Evolutionary conservation across 1,139 yeast genomes (phyloP).

Genomic region (Diutina catenulata): DNA sequence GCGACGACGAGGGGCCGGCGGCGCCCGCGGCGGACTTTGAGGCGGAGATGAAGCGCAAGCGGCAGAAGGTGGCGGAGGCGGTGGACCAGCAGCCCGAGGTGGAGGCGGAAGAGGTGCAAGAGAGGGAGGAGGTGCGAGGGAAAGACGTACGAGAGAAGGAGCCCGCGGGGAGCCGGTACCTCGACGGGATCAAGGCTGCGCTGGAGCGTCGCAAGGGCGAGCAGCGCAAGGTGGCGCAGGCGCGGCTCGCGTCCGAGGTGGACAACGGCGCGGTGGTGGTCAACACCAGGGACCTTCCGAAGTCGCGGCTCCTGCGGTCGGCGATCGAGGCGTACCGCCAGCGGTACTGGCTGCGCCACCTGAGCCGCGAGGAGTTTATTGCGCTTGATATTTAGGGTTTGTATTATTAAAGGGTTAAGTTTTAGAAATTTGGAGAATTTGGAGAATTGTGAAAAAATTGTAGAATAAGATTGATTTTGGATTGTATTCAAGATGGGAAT

Average conservation of each 20-base stretch:
- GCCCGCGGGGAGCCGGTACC: slow-evolving; percentile 6
- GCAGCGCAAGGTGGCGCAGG: slow-evolving; percentile 6
- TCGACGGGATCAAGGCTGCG: neutral
- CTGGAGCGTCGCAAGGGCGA: slow-evolving; percentile 7
- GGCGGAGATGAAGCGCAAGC: neutral
- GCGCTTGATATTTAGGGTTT: too few species aligned
- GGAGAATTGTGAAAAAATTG: too few species aligned
- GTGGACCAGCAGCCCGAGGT: slow-evolving; percentile 6
- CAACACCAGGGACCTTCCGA: too few species aligned
- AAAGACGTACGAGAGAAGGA: slow-evolving; percentile 6
- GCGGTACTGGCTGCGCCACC: neutral
- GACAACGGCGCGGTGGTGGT: neutral
- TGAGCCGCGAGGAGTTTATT: neutral
- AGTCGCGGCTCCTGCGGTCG: neutral
- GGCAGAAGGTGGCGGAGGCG: slow-evolving; percentile 4
- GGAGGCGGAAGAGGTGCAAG: slow-evolving; percentile 4
- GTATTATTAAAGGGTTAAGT: too few species aligned
- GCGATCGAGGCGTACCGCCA: neutral
- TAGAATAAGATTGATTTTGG: too few species aligned
- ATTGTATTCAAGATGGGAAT: too few species aligned
- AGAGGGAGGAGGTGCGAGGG: slow-evolving; percentile 4
- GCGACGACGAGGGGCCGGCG: neutral
- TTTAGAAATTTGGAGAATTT: too few species aligned
- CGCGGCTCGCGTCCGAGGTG: slow-evolving; percentile 5
- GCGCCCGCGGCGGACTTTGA: neutral